phyloP scores from a whole-genome alignment of 257 asterid species.

The Penstemon barbatus region DNA sequence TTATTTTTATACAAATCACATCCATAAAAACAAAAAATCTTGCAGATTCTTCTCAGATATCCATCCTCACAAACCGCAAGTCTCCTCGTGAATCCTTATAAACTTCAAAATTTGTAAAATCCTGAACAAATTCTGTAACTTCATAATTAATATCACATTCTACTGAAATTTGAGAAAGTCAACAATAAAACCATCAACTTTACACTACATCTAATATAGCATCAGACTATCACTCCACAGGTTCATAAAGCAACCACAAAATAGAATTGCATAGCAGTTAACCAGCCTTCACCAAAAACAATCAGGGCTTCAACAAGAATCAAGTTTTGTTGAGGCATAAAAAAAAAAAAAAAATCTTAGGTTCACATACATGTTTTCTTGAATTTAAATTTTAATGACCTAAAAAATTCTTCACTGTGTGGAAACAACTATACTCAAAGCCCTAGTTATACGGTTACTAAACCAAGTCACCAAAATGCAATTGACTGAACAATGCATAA shows the following conservation, averaged over 20 bases:
- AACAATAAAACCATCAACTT: background rate
- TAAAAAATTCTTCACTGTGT: background rate
- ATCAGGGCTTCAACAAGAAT: conserved; percentile 1
- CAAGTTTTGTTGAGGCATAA: too few species aligned
- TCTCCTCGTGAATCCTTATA: background rate
- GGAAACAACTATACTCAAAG: background rate
- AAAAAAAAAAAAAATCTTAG: background rate
- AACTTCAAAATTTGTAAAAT: background rate
- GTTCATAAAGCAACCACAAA: background rate
- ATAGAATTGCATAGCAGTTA: conserved; percentile 10
- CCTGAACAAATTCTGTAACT: background rate
- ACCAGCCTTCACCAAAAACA: conserved; percentile 2
- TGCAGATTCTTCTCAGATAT: too few species aligned
- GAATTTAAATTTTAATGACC: background rate
- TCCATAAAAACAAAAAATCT: too few species aligned
- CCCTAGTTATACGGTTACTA: conserved; percentile 3
- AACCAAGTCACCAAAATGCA: conserved; percentile 16
- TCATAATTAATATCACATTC: background rate
- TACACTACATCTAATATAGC: background rate
- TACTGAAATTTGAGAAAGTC: background rate
- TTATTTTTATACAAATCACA: background rate
- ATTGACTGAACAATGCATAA: conserved; percentile 31
- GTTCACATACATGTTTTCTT: conserved; percentile 5
- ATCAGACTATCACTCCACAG: background rate
- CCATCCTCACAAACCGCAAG: background rate